Conservation (phyloP, 2,329 filamentous ascomycete genomes). For the Colletotrichum tanaceti region DNA sequence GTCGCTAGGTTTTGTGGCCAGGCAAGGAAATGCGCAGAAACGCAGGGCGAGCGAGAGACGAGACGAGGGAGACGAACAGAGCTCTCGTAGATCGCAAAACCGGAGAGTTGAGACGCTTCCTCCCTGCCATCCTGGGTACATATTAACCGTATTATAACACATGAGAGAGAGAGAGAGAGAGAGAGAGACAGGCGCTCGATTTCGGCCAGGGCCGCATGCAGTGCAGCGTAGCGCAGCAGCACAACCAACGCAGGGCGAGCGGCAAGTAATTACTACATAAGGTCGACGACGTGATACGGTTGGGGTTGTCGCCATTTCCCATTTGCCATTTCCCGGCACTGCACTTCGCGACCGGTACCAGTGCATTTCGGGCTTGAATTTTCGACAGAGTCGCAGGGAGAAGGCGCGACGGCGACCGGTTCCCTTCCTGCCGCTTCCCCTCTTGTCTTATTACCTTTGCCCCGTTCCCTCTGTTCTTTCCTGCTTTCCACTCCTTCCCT, state of each 20-base stretch:
- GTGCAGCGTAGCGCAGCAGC: not conserved
- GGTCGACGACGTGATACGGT: not conserved
- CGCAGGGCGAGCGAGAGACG: slow-evolving; percentile 5
- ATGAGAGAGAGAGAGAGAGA: no score
- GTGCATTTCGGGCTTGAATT: slow-evolving; percentile 10
- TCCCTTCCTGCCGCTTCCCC: not conserved
- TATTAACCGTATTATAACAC: no score
- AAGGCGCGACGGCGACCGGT: not conserved
- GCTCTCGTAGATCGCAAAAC: slow-evolving; percentile 13
- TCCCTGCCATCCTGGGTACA: slow-evolving; percentile 13
- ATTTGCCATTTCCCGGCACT: slow-evolving; percentile 1
- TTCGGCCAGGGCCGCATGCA: slow-evolving; percentile 11
- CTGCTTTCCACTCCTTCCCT: not conserved
- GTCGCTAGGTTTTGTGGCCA: not conserved
- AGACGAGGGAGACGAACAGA: slow-evolving; percentile 13
- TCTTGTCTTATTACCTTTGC: not conserved
- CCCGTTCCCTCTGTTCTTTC: not conserved
- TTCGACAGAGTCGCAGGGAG: slow-evolving; percentile 17
- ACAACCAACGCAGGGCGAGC: slow-evolving; percentile 20
- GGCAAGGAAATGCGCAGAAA: not conserved
- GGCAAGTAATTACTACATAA: no score
- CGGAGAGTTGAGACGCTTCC: slow-evolving; percentile 1
- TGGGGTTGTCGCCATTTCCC: not conserved
- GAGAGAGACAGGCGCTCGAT: slow-evolving; percentile 13
- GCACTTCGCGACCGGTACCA: slow-evolving; percentile 12